Base-by-base conservation (phyloP, 2,329 filamentous ascomycete genomes). In the Alternaria viburni region DNA sequence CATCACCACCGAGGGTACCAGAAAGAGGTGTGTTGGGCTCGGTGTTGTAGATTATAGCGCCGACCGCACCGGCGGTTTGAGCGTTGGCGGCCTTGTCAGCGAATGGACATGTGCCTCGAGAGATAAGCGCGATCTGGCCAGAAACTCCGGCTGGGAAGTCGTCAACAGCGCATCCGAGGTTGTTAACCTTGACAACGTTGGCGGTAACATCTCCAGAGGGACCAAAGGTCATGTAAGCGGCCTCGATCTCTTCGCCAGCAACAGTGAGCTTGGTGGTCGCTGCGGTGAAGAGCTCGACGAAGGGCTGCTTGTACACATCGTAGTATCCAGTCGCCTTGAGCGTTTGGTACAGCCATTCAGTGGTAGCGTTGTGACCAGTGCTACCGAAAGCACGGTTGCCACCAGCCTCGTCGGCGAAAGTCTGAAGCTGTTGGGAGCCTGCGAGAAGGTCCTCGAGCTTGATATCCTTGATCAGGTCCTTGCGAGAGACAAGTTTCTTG, bases 41-140 rank as follows among this genome's bases (percentile, higher is more conserved):
- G 69, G 88, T 89, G 81, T 93, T 93, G 80, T 91, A 93, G 52
- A 94, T 83, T 26, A 93, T 81, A 0, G 89, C 89, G 2, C 89
- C 91, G 12, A 87, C 78, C 7, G 91, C 91, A 28, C 91, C 90
- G 1, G 90, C 90, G 56, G 84, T 84, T 59, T 89, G 90, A 3
- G 91, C 91, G 17, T 85, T 81, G 47, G 84, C 83, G 1, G 90
- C 90, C 81, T 94, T 94, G 63, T 83, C 79, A 19, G 88, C 89
- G 70, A 93, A 93, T 13, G 88, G 67, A 74, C 91, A 93, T 2
- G 80, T 83, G 57, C 91, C 91, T 59, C 91, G 88, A 44, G 84
- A 82, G 68, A 93, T 84, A 36, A 93, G 83, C 6, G 89, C 91
- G 59, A 94, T 88, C 66, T 88, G 87, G 52, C 88, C 89, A 46